phyloP scores from a whole-genome alignment of 495 filamentous ascomycete genomes.

The Hypoxylon perforatum region DNA sequence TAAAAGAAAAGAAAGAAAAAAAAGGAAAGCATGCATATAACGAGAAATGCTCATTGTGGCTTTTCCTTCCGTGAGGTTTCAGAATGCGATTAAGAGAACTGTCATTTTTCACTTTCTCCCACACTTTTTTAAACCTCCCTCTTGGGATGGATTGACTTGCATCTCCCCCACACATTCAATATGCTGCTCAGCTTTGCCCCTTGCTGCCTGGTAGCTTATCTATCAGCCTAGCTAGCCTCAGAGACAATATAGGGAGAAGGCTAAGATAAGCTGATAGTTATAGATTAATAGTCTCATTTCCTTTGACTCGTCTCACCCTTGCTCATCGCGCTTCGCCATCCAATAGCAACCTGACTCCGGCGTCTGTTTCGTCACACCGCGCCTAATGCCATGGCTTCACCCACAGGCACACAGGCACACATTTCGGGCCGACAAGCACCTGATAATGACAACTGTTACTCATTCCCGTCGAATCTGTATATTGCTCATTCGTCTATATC shows the following conservation, averaged over 20 bases:
- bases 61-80: background rate
- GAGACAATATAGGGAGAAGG: background rate
- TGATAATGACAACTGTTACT: constrained; percentile 3
- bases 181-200: background rate
- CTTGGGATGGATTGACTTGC: constrained; percentile 17
- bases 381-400: constrained; percentile 29
- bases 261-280: background rate
- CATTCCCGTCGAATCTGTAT: background rate
- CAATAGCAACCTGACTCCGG: constrained; percentile 30
- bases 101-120: constrained; percentile 25
- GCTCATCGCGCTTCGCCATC: constrained; percentile 27
- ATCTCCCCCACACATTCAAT: constrained; percentile 30
- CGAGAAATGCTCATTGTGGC: background rate
- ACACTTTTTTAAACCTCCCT: constrained; percentile 8
- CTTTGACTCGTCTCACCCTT: constrained; percentile 1
- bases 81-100: constrained; percentile 25
- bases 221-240: background rate
- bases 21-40: constrained; percentile 14
- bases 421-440: constrained; percentile 30
- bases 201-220: background rate
- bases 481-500: constrained; percentile 6
- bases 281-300: constrained; percentile 6
- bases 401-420: constrained; percentile 3
- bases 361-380: constrained; percentile 23
- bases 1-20: too few relatives aligned